These are phyloP conservation scores for Isoetes taiwanensis DNA, from an alignment of 75 land plant genomes.

Conservation along the genomic window DNA sequence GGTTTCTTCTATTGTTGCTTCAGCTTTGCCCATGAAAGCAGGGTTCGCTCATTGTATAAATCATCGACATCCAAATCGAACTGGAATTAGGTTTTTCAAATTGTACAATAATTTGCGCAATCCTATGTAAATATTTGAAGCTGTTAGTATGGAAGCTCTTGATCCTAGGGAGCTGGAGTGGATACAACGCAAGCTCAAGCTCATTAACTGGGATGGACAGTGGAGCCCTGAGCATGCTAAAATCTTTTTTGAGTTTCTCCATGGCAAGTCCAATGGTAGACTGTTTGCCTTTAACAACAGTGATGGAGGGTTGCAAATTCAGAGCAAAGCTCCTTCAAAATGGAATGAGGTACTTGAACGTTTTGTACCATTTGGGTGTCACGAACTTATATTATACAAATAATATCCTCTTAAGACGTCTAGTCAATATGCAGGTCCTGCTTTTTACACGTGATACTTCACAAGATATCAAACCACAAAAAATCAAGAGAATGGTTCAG, in stretches of 20 bases:
- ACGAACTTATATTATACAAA: neutral
- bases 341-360: constrained; percentile 9
- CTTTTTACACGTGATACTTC: constrained; percentile 15
- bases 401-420: neutral
- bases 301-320: neutral
- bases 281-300: constrained; percentile 10
- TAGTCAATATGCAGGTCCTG: constrained; percentile 14
- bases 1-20: too few species aligned
- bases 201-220: neutral
- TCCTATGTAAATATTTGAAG: too few species aligned
- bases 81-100: too few species aligned
- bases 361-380: neutral
- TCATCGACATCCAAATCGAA: too few species aligned
- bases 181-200: constrained; percentile 10
- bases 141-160: too few species aligned
- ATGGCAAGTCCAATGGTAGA: constrained; percentile 4
- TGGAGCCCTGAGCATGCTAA: constrained; percentile 10
- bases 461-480: constrained; percentile 8
- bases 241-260: constrained; percentile 8
- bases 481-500: constrained; percentile 11
- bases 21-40: too few species aligned
- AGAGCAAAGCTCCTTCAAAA: constrained; percentile 5
- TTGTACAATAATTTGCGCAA: too few species aligned
- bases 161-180: constrained; percentile 10
- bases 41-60: too few species aligned